phyloP scores from a whole-genome alignment of 202 grass and related monocot genomes.

The Schoenoplectus triqueter region DNA sequence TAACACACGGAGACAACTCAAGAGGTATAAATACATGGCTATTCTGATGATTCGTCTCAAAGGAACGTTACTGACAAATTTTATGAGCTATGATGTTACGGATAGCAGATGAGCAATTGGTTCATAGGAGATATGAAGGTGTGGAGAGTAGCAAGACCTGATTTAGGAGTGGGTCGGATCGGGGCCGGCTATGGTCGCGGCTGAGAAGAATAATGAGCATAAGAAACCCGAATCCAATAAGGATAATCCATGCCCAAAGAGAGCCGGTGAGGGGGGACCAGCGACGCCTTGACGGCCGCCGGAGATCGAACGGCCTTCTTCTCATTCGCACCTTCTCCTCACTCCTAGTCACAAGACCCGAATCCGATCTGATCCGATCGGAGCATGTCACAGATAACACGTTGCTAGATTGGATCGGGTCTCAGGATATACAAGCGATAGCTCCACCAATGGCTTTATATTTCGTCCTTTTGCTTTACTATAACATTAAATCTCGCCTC shows the following conservation, averaged over 20 bases:
- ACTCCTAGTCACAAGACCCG: neutral
- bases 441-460: slow-evolving; percentile 21
- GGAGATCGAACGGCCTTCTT: slow-evolving; percentile 30
- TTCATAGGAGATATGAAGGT: neutral
- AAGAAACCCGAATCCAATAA: slow-evolving; percentile 24
- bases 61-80: neutral
- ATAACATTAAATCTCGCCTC: neutral
- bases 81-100: neutral
- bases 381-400: slow-evolving; percentile 21
- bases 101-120: slow-evolving; percentile 6
- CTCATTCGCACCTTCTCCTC: slow-evolving; percentile 28
- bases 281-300: slow-evolving; percentile 31
- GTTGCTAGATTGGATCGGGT: slow-evolving; percentile 1
- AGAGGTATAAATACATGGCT: neutral
- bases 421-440: neutral
- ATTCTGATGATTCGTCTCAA: neutral
- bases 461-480: neutral
- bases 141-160: slow-evolving; percentile 10
- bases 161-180: slow-evolving; percentile 26
- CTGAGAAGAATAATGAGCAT: slow-evolving; percentile 33
- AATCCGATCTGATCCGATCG: neutral
- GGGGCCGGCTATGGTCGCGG: neutral
- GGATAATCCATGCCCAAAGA: slow-evolving; percentile 30
- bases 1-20: neutral
- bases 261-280: slow-evolving; percentile 26